Base-by-base conservation (phyloP, 441 rosid genomes). In the Brassica hybrid region DNA sequence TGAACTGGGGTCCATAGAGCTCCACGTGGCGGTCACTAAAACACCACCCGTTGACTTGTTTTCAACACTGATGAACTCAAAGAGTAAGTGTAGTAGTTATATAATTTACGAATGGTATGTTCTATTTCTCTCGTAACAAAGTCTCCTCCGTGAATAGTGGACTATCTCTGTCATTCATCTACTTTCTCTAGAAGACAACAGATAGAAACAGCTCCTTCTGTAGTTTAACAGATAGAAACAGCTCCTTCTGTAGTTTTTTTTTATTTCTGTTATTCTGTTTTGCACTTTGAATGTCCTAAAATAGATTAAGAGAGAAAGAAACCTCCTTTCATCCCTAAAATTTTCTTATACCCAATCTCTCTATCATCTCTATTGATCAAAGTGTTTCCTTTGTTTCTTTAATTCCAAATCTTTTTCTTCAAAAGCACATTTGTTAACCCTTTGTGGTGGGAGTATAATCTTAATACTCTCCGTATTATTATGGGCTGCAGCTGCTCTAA, bases 401-500 rank as follows among this genome's bases (percentile, higher is more conserved):
- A 4, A 19, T 57, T 60, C 41, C 69, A 30, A 69, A 3, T 27
- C 2, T 0, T 41, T 62, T 71, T 34, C 7, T 36, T 58, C 66
- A 48, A 48, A 48, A 48, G 56, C 56, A 52, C 58, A 16, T 52
- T 18, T 54, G 59, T 6, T 54, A 13, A 48, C 32, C 32, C 32
- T 48, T 16, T 54, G 21, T 54, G 11, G 19, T 52, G 3, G 11
- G 56, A 50, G 56, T 50, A 50, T 50, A 48, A 43, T 43, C 14
- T 34, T 41, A 12, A 43, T 50, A 50, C 17, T 50, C 56, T 50
- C 48, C 14, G 14, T 50, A 48, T n/a, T 14, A 48, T 14, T 52
- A 93, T 93, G 99, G 98, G 99, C 5, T 90, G 98, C 87, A 84
- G 87, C 72, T 91, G 96, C 90, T 86, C 94, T 56, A 95, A 95